phyloP scores from a whole-genome alignment of 192 early-diverging fungal genomes.

The Oehlia diaphana region DNA sequence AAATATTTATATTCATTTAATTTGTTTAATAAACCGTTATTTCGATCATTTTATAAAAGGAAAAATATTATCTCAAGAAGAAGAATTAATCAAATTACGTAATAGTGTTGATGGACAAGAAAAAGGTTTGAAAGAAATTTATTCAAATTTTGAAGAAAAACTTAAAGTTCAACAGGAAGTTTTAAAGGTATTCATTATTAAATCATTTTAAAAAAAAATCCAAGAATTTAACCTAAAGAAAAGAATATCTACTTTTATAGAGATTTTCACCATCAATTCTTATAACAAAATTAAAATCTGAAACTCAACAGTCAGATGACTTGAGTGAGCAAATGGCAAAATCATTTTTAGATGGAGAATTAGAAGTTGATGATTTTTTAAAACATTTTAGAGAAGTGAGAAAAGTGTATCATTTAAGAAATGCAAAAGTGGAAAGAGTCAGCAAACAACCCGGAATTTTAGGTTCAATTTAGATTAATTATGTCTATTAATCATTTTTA shows the following conservation, averaged over 20 bases:
- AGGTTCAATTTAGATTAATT: too few species aligned
- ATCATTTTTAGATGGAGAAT: slow-evolving; percentile 43
- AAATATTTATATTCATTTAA: neutral
- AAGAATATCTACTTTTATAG: slow-evolving; percentile 15
- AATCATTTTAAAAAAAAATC: neutral
- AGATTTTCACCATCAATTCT: slow-evolving; percentile 40
- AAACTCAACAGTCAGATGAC: slow-evolving; percentile 43
- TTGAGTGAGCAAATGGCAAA: slow-evolving; percentile 46
- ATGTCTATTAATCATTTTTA: too few species aligned
- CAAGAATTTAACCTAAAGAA: neutral
- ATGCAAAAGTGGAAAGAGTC: slow-evolving; percentile 40
- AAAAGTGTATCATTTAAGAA: slow-evolving; percentile 52
- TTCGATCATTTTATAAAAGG: neutral
- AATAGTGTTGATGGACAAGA: slow-evolving; percentile 4
- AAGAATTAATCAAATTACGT: slow-evolving; percentile 24
- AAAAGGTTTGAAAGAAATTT: neutral
- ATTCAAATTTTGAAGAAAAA: slow-evolving; percentile 15
- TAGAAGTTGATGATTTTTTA: slow-evolving; percentile 46
- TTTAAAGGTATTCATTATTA: slow-evolving; percentile 16
- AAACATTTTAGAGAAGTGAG: slow-evolving; percentile 48
- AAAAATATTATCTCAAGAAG: slow-evolving; percentile 25
- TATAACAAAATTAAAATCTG: slow-evolving; percentile 39
- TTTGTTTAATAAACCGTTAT: neutral
- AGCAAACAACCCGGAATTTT: slow-evolving; percentile 29
- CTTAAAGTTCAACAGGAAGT: slow-evolving; percentile 21